Conservation (phyloP, 306 rosid species). For the Inga oerstediana region DNA sequence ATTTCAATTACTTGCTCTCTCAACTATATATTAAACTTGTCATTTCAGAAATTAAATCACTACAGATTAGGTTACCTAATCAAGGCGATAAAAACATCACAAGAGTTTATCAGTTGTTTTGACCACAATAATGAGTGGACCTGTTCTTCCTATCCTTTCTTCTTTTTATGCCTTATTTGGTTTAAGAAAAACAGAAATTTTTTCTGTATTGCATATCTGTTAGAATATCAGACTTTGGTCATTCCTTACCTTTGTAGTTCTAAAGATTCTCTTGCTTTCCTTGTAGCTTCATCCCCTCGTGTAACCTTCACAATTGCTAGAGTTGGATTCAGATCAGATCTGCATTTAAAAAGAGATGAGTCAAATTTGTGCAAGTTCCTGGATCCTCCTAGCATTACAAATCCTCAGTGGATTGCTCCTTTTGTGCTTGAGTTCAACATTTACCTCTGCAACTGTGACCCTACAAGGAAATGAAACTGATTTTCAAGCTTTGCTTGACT, state of each 20-base stretch:
- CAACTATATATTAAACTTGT: background rate
- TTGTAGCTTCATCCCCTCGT: background rate
- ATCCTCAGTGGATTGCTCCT: constrained; percentile 25
- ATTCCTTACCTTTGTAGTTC: background rate
- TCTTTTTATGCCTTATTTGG: background rate
- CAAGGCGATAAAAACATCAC: background rate
- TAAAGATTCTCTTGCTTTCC: background rate
- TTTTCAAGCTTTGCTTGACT: constrained; percentile 38
- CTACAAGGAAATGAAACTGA: constrained; percentile 35
- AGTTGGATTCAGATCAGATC: background rate
- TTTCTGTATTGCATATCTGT: background rate
- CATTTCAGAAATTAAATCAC: background rate
- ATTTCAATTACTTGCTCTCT: background rate
- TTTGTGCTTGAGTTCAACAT: constrained; percentile 16
- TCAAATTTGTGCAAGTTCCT: background rate
- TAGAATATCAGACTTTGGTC: background rate
- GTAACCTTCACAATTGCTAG: background rate
- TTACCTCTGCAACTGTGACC: background rate
- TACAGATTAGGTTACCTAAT: background rate
- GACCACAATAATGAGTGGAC: background rate
- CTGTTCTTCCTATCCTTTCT: background rate
- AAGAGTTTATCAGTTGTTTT: background rate
- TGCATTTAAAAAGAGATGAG: constrained; percentile 15
- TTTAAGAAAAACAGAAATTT: background rate
- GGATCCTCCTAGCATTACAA: background rate